These are phyloP conservation scores for Sporothrix brunneoviolacea DNA, from an alignment of 2,329 filamentous ascomycete genomes.

Conservation along the genomic window DNA sequence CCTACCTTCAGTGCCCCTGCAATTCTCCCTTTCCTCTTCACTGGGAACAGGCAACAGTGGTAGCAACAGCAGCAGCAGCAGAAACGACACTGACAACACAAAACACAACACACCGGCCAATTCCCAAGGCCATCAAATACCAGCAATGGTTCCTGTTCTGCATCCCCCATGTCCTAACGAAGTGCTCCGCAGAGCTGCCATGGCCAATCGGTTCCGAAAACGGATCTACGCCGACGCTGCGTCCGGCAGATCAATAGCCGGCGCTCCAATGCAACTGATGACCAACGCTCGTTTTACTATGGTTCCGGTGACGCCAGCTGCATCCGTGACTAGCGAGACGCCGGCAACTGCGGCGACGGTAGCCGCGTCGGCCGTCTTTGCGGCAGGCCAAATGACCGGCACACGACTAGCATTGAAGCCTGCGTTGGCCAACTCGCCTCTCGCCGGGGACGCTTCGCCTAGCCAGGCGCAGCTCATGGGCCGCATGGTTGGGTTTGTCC, in stretches of 20 bases:
- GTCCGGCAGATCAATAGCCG: slow-evolving; percentile 17
- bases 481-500: background rate
- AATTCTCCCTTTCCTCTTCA: no score
- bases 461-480: background rate
- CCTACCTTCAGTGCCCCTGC: background rate
- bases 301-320: background rate
- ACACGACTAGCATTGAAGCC: background rate
- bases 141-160: no score
- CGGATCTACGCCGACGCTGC: slow-evolving; percentile 35
- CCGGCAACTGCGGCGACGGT: background rate
- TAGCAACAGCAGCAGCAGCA: background rate
- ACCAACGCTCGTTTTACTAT: slow-evolving; percentile 3
- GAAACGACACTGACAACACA: background rate
- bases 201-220: slow-evolving; percentile 54
- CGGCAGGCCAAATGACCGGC: background rate
- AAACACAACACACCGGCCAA: no score
- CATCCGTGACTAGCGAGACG: background rate
- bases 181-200: slow-evolving; percentile 56
- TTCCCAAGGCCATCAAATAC: background rate
- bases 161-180: slow-evolving; percentile 24
- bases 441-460: no score
- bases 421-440: background rate
- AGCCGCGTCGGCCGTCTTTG: background rate
- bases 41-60: no score
- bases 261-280: slow-evolving; percentile 18